Percentiles rank a stretch among this genome's conserved stretches.
Conservation (phyloP, 768 basidiomycete species). For the Pisolithus marmoratus region DNA sequence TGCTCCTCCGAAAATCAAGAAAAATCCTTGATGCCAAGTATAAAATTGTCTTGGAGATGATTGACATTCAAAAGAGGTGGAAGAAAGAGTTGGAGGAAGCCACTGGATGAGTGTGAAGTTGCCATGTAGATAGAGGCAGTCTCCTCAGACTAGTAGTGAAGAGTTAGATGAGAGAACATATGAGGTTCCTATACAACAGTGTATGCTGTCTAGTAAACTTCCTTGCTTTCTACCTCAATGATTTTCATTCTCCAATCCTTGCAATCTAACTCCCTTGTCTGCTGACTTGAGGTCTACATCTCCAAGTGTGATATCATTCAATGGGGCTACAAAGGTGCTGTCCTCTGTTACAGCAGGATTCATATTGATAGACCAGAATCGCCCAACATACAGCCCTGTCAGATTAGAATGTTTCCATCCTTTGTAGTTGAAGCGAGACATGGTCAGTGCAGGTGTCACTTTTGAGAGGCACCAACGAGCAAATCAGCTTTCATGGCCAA, state of each 20-base stretch:
- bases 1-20: slow-evolving; percentile 57
- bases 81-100: slow-evolving; percentile 70
- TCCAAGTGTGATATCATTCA: slow-evolving; percentile 26
- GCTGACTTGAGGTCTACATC: slow-evolving; percentile 74
- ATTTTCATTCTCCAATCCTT: slow-evolving; percentile 62
- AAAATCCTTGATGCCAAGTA: slow-evolving; percentile 87
- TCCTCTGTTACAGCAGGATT: too few species aligned
- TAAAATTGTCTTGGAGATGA: slow-evolving; percentile 85
- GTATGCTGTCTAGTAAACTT: slow-evolving; percentile 14
- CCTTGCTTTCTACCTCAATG: slow-evolving; percentile 57
- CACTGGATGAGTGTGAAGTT: not conserved
- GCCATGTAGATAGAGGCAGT: not conserved
- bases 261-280: slow-evolving; percentile 69
- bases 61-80: slow-evolving; percentile 89
- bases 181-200: not conserved
- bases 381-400: slow-evolving; percentile 76
- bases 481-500: too few species aligned
- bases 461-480: too few species aligned
- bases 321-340: slow-evolving; percentile 15
- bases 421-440: slow-evolving; percentile 76
- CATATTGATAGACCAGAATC: too few species aligned
- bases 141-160: too few species aligned
- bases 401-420: slow-evolving; percentile 76
- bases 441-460: slow-evolving; percentile 91
- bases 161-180: not conserved